These are phyloP conservation scores for Peronosclerospora sorghi DNA, from an alignment of 352 stramenopile genomes.

Conservation along the genomic window DNA sequence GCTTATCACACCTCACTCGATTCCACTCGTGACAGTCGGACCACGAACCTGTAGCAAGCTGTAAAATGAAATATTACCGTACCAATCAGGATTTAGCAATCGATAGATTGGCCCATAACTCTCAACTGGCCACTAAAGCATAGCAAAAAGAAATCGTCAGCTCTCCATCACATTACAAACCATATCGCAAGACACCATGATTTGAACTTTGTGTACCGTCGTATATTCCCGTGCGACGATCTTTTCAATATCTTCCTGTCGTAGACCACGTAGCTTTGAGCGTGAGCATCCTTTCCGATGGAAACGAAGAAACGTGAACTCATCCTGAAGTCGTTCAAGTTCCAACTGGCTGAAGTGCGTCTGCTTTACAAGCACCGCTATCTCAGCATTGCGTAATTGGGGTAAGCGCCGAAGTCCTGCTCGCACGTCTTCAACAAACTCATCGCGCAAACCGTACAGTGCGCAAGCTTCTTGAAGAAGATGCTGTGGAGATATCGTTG, in stretches of 20 bases:
- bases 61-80: slow-evolving; percentile 52
- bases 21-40: not conserved
- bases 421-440: slow-evolving; percentile 51
- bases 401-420: slow-evolving; percentile 34
- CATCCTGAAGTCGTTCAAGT: slow-evolving; percentile 42
- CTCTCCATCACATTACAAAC: too few species aligned
- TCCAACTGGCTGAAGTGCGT: slow-evolving; percentile 47
- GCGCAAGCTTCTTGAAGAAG: slow-evolving; percentile 29
- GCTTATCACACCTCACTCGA: not conserved
- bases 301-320: slow-evolving; percentile 56
- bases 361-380: slow-evolving; percentile 31
- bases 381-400: slow-evolving; percentile 37
- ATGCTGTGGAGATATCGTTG: slow-evolving; percentile 16
- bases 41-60: slow-evolving; percentile 43
- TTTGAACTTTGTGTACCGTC: slow-evolving; percentile 14
- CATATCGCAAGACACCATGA: too few species aligned
- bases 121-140: slow-evolving; percentile 31
- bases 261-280: slow-evolving; percentile 35
- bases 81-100: slow-evolving; percentile 40
- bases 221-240: slow-evolving; percentile 38
- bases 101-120: slow-evolving; percentile 33
- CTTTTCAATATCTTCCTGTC: slow-evolving; percentile 41
- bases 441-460: slow-evolving; percentile 43
- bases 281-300: slow-evolving; percentile 31
- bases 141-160: too few species aligned